Conservation (phyloP, 2,329 filamentous ascomycete species). For the Pseudopithomyces maydicus region DNA sequence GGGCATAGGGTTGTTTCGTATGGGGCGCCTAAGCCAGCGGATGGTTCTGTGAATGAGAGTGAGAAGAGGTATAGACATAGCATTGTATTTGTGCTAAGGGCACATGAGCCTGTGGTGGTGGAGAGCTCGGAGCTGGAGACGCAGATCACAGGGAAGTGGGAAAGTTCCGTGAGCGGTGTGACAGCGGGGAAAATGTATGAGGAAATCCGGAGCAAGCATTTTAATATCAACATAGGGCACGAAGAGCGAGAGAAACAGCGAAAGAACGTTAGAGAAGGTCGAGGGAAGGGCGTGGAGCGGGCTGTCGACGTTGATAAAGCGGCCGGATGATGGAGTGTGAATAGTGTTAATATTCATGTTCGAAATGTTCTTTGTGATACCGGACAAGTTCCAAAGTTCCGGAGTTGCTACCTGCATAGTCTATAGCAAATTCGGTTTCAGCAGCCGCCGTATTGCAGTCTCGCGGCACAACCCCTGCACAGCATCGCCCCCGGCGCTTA, state of each 20-base stretch:
- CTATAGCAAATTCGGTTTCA: no score
- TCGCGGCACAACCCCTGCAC: no score
- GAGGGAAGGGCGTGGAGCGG: background rate
- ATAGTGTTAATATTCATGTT: no score
- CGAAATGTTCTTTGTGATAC: no score
- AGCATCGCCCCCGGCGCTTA: no score
- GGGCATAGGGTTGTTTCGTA: conserved; percentile 45
- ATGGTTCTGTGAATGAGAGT: background rate
- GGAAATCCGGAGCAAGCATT: conserved; percentile 36
- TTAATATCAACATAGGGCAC: conserved; percentile 43
- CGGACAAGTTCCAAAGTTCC: no score
- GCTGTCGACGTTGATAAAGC: background rate
- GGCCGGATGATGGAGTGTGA: background rate
- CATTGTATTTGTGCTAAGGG: conserved; percentile 44
- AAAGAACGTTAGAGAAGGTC: conserved; percentile 12
- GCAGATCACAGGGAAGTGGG: conserved; percentile 35
- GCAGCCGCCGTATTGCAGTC: no score
- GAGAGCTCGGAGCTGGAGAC: conserved; percentile 34
- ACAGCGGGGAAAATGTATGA: conserved; percentile 40
- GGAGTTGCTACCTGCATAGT: no score
- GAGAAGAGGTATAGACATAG: conserved; percentile 34
- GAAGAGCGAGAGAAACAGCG: conserved; percentile 41
- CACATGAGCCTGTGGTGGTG: conserved; percentile 33
- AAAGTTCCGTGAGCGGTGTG: conserved; percentile 24
- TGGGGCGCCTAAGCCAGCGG: conserved; percentile 6